Base-by-base conservation (phyloP, 352 stramenopile genomes). In the Albugo candida region DNA sequence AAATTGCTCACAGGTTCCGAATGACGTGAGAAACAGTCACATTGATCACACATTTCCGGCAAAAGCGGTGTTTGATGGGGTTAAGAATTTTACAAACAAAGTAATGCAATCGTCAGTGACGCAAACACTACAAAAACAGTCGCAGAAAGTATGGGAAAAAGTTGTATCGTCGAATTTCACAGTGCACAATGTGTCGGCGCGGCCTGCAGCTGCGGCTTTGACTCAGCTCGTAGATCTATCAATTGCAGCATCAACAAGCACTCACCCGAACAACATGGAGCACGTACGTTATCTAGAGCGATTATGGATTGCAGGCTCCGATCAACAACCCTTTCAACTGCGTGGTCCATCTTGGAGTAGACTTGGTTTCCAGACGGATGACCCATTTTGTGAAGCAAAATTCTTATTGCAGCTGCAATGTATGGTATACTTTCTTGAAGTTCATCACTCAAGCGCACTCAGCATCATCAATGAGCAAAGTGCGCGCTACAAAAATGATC, bases 381-480 rank as follows among this genome's bases (percentile, higher is more conserved):
- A 92, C 27, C 75, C 78, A 5, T 45, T 83, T 46, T 51, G 59
- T 8, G 76, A 86, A 49, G 60, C 87, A 16, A 72, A 86, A 58
- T 69, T 65, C 34, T 45, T 85, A 27, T 57, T 88, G 16, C 69
- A 70, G 2, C 53, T 92, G 39, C 73, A 92, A 52, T 86, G 75
- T 36, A 63, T 92, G 8, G 67, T 80, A 38, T 88, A 81, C 51
- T 92, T 92, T 31, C 24, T 31, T 3, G 24, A 31, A 31, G 24
- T 31, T 31, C 24, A 31, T 31, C 24, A 31, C 8, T 31, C 24
- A 31, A 31, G 24, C 8, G 55, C 69, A 78, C 41, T 74, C 86
- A 52, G 61, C 3, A 31, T 31, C 24, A 31, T 31, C 24, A 31
- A 31, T 31, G 24, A 31, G 24, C 24, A 31, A 31, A 31, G 24